phyloP scores from a whole-genome alignment of 1,284 basidiomycete genomes.

The Meira nashicola region DNA sequence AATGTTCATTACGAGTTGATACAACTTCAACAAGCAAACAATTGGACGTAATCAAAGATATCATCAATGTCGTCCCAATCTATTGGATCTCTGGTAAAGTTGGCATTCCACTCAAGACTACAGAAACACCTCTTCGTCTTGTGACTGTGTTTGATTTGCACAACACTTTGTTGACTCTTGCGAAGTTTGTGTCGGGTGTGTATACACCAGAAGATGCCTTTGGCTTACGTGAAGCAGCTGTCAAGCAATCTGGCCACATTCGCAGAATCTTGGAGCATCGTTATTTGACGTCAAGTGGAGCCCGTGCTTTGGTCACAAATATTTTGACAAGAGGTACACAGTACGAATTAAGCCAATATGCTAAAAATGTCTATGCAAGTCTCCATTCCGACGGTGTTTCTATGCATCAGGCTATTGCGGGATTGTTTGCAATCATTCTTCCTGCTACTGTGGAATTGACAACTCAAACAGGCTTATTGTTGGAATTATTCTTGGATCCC shows the following conservation, averaged over 20 bases:
- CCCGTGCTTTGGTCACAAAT: slow-evolving; percentile 17
- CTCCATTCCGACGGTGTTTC: slow-evolving; percentile 5
- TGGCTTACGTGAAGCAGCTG: slow-evolving; percentile 16
- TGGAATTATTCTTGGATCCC: slow-evolving; percentile 19
- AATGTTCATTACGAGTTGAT: slow-evolving; percentile 60
- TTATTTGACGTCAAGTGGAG: slow-evolving; percentile 12
- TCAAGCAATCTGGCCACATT: slow-evolving; percentile 1
- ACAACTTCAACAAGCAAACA: slow-evolving; percentile 55
- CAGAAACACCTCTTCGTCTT: slow-evolving; percentile 58
- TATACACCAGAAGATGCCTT: slow-evolving; percentile 60
- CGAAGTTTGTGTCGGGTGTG: slow-evolving; percentile 16
- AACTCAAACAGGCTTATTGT: slow-evolving; percentile 17
- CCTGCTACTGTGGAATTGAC: slow-evolving; percentile 21
- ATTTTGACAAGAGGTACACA: slow-evolving; percentile 18
- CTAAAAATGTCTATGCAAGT: slow-evolving; percentile 15
- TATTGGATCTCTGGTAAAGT: slow-evolving; percentile 55
- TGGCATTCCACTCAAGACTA: slow-evolving; percentile 65
- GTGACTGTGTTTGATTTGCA: slow-evolving; percentile 56
- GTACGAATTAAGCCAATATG: slow-evolving; percentile 14
- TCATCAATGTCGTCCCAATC: slow-evolving; percentile 64
- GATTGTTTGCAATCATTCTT: slow-evolving; percentile 13
- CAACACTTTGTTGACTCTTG: slow-evolving; percentile 11
- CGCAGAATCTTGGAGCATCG: slow-evolving; percentile 16
- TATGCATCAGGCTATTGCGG: slow-evolving; percentile 7
- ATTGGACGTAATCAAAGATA: slow-evolving; percentile 68